A percentile compares a stretch with the other conserved stretches of the same genome.
phyloP scores from a whole-genome alignment of 1,139 yeast genomes.

The Suhomyces anneliseae region DNA sequence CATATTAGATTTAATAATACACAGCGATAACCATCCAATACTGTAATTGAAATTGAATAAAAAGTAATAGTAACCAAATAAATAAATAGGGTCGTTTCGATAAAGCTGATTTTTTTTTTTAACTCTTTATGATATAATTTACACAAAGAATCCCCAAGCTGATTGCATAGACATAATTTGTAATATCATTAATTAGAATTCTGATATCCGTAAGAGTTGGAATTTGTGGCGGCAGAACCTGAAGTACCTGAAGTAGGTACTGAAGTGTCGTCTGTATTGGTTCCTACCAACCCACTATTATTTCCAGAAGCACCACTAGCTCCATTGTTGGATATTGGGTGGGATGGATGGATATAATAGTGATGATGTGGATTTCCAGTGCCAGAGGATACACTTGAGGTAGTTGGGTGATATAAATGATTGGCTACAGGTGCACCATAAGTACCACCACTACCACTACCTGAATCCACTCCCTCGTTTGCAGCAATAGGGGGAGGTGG shows the following conservation, averaged over 20 bases:
- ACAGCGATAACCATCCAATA: neutral
- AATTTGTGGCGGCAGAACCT: constrained; percentile 2
- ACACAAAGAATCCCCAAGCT: neutral
- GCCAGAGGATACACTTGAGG: neutral
- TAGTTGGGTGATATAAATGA: constrained; percentile 5
- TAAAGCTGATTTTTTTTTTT: neutral
- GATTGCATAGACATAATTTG: neutral
- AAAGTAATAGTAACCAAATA: neutral
- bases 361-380: constrained; percentile 4
- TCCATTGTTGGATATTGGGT: constrained; percentile 4
- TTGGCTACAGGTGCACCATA: constrained; percentile 2
- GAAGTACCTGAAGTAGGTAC: constrained; percentile 1
- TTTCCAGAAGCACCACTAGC: constrained; percentile 4
- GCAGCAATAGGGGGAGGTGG: constrained; percentile 2
- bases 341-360: constrained; percentile 6
- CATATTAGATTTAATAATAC: neutral
- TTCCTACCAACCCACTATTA: constrained; percentile 2
- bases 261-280: constrained; percentile 2
- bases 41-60: neutral
- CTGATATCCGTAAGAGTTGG: constrained; percentile 6
- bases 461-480: neutral
- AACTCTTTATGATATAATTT: neutral
- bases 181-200: neutral
- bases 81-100: neutral
- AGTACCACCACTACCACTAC: neutral